Evolutionary conservation across 2,329 filamentous ascomycete genomes (phyloP).

Genomic region (Penicillium sp.): DNA sequence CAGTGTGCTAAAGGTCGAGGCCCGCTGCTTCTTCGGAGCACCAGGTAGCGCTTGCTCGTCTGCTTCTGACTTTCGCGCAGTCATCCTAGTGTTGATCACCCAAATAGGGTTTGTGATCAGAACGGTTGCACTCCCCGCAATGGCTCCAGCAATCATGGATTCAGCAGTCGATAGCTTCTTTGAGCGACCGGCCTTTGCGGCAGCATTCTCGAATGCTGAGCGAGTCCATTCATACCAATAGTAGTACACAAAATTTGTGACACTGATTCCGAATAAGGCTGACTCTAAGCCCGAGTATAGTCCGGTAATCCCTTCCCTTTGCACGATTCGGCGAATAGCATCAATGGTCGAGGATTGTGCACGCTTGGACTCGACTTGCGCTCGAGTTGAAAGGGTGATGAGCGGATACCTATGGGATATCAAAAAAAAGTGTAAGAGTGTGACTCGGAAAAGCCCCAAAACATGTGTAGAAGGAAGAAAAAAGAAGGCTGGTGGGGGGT

Average conservation of each 20-base stretch:
- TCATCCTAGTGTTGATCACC: constrained; percentile 99
- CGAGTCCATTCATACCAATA: constrained; percentile 99
- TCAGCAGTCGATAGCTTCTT: constrained; percentile 89
- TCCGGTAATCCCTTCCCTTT: constrained; percentile 85
- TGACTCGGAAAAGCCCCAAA: background rate
- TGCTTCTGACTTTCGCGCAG: constrained; percentile 73
- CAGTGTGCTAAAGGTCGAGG: constrained; percentile 78
- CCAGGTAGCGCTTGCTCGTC: constrained; percentile 49
- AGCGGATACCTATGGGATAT: constrained; percentile 76
- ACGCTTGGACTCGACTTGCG: constrained; percentile 95
- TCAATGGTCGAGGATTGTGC: constrained; percentile 83
- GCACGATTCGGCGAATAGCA: constrained; percentile 83
- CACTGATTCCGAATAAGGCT: constrained; percentile 93
- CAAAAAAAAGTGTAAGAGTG: background rate
- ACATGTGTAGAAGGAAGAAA: background rate
- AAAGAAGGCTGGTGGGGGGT: background rate
- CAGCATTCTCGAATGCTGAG: constrained; percentile 78
- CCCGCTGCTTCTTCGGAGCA: constrained; percentile 58
- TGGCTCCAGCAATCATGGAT: constrained; percentile 91
- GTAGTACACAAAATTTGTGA: constrained; percentile 99
- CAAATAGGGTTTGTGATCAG: constrained; percentile 98
- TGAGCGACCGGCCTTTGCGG: constrained; percentile 71
- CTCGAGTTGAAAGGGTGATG: constrained; percentile 95
- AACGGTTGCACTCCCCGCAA: constrained; percentile 93
- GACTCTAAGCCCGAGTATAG: constrained; percentile 93